A percentile compares a stretch with the other conserved stretches of the same genome.
phyloP scores from a whole-genome alignment of 2,329 filamentous ascomycete species.

The Aspergillus nomiae region DNA sequence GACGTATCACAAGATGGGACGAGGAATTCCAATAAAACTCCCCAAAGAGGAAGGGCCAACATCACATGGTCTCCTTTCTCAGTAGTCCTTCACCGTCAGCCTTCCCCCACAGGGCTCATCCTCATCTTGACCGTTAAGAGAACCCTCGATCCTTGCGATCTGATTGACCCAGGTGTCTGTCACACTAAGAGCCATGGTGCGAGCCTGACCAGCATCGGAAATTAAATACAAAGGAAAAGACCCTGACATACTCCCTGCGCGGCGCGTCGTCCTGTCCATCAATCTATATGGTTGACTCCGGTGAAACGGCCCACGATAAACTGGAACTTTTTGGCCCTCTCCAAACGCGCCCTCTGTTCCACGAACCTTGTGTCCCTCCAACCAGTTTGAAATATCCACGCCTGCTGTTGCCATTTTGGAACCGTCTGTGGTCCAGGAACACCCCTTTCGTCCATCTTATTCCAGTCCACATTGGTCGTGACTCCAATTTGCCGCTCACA shows the following conservation, averaged over 20 bases:
- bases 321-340: neutral
- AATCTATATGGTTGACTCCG: neutral
- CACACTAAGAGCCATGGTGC: neutral
- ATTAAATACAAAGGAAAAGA: neutral
- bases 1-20: constrained; percentile 1
- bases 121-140: neutral
- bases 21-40: neutral
- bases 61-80: neutral
- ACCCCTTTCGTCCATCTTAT: neutral
- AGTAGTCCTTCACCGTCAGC: neutral
- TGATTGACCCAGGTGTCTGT: neutral
- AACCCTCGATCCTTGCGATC: neutral
- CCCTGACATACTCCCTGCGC: neutral
- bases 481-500: neutral
- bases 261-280: neutral
- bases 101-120: neutral
- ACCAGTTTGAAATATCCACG: neutral
- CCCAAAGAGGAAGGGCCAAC: neutral
- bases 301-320: neutral
- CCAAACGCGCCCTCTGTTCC: neutral
- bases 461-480: neutral
- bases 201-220: neutral
- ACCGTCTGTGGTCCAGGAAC: neutral
- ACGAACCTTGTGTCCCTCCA: neutral
- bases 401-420: neutral